Conservation (phyloP, 345 rosid species). For the Eucalyptus regnans region DNA sequence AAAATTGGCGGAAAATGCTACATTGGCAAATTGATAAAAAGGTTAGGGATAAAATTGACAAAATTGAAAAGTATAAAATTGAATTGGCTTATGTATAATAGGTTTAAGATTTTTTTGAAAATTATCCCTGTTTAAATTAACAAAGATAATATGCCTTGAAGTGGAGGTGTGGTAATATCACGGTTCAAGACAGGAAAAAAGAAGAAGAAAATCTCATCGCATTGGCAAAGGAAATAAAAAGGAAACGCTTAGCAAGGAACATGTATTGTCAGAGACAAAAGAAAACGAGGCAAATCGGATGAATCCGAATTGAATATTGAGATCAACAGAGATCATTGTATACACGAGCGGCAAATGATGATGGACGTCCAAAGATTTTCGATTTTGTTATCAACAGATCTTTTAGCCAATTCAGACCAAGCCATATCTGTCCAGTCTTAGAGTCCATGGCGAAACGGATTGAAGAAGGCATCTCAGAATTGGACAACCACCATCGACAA, state of each 20-base stretch:
- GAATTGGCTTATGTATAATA: rapidly evolving
- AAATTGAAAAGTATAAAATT: too few relatives aligned
- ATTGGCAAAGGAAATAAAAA: too few relatives aligned
- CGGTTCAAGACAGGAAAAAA: neutral
- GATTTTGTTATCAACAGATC: neutral
- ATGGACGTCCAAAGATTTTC: neutral
- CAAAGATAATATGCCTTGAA: too few relatives aligned
- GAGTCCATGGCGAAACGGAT: neutral
- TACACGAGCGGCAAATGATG: neutral
- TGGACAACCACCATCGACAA: neutral
- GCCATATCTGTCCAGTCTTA: neutral
- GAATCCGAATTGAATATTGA: neutral
- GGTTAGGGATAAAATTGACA: rapidly evolving
- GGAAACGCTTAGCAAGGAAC: neutral
- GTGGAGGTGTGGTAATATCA: neutral
- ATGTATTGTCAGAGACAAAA: neutral
- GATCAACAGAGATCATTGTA: neutral
- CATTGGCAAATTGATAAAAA: too few relatives aligned
- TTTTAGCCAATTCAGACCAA: neutral
- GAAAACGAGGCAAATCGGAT: neutral
- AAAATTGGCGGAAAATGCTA: rapidly evolving
- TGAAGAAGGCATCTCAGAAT: neutral
- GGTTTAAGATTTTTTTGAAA: neutral
- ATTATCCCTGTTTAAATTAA: too few relatives aligned
- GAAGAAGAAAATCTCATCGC: neutral